phyloP scores from a whole-genome alignment of 2,329 filamentous ascomycete genomes.

The Neofusicoccum laricinum region DNA sequence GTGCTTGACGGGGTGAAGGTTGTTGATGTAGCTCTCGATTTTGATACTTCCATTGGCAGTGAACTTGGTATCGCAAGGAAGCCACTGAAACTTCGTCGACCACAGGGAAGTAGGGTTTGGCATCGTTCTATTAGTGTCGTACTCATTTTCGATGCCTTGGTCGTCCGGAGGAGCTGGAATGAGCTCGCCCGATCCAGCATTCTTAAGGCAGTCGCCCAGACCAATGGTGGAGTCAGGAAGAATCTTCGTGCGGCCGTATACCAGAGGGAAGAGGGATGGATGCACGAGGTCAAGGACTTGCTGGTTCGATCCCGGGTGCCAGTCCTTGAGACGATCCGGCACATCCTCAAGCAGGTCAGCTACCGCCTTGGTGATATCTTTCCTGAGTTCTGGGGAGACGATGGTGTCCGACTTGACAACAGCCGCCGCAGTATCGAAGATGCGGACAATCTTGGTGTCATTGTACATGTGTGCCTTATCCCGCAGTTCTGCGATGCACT shows the following conservation, averaged over 20 bases:
- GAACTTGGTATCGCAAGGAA: slow-evolving; percentile 49
- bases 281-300: slow-evolving; percentile 61
- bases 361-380: slow-evolving; percentile 45
- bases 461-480: slow-evolving; percentile 48
- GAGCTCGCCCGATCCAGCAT: slow-evolving; percentile 17
- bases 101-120: background rate
- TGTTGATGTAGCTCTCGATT: slow-evolving; percentile 52
- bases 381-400: slow-evolving; percentile 36
- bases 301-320: slow-evolving; percentile 56
- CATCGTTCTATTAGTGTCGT: too few relatives aligned
- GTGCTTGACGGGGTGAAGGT: slow-evolving; percentile 45
- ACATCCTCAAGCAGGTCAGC: slow-evolving; percentile 47
- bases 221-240: slow-evolving; percentile 18
- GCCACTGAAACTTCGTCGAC: slow-evolving; percentile 43
- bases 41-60: slow-evolving; percentile 28
- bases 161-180: slow-evolving; percentile 1
- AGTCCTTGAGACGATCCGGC: slow-evolving; percentile 53
- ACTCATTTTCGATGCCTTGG: background rate
- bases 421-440: slow-evolving; percentile 43
- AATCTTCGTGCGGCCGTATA: slow-evolving; percentile 23
- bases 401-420: slow-evolving; percentile 54
- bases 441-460: slow-evolving; percentile 38
- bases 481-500: slow-evolving; percentile 44
- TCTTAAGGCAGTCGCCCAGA: slow-evolving; percentile 18
- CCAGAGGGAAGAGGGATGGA: slow-evolving; percentile 45